Evolutionary conservation across 495 filamentous ascomycete genomes (phyloP).

Genomic region (Xylaria venustula): DNA sequence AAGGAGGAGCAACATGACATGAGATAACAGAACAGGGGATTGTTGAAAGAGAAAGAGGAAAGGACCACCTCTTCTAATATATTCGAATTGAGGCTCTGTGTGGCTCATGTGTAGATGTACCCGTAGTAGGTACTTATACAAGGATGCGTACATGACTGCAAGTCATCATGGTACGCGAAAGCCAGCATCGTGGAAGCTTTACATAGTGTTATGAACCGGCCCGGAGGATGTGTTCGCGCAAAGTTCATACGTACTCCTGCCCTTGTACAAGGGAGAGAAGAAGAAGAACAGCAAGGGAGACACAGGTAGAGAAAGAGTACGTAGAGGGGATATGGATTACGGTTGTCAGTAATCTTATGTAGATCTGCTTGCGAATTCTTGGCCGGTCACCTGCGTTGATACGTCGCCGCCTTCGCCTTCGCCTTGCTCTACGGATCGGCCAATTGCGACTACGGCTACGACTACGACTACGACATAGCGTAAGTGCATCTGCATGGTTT

Average conservation of each 20-base stretch:
- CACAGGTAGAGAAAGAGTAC: no score
- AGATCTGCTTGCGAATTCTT: neutral
- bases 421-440: neutral
- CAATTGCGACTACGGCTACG: no score
- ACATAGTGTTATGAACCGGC: neutral
- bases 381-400: no score
- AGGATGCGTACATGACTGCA: neutral
- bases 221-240: neutral
- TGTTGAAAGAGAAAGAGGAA: neutral
- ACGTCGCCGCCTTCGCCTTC: neutral
- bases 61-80: neutral
- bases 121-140: no score
- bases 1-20: neutral
- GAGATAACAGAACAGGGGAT: neutral
- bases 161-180: neutral
- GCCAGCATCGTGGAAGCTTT: neutral
- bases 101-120: neutral
- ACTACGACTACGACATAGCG: neutral
- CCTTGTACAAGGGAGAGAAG: no score
- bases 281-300: no score
- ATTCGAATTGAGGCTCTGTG: neutral
- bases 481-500: neutral
- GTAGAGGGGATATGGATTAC: neutral
- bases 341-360: neutral
- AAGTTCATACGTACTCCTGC: no score